Base-by-base conservation (phyloP, 2,329 filamentous ascomycete species). In the Beauveria bassiana region DNA sequence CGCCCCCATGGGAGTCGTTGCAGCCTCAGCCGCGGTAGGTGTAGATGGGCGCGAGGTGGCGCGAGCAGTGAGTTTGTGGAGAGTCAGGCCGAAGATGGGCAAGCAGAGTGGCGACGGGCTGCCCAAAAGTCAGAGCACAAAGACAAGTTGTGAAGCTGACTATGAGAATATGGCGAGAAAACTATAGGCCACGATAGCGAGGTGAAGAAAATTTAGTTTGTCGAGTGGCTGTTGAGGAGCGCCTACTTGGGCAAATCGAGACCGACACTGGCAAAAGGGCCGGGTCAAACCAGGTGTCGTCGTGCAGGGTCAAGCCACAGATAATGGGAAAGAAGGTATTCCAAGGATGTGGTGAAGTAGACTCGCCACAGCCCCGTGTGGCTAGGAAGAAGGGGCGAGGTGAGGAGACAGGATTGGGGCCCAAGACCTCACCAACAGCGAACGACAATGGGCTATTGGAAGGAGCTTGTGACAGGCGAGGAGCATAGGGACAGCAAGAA, bases 341-440 rank as follows among this genome's bases (percentile, higher is more conserved):
- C 34, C 47, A n/a, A 52, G 8, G 40, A 38, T 24, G 38, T 8
- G 46, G 26, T 46, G 18, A n/a, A 47, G 22, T 20, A 8, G 42
- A 49, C 59, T 61, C 43, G 59, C 59, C 59, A 61, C 59, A 61
- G 59, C 59, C 59, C 51, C 50, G 24, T 53, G 59, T 61, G 59
- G 59, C 59, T 61, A 54, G 38, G 20, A 43, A 54, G 49, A 61
- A 49, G 51, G 46, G 50, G 14, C 20, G 51, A 26, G 14, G 16
- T 3, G 16, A 42, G 50, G 8, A 45, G 47, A 45, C 24, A 46
- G 8, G 40, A 46, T 53, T 53, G 58, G 58, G 49, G 58, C 58
- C 26, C 24, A 20, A 34, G 40, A 60, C 40, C n/a, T 60, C 58
- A 22, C 20, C 49, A 40, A 60, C 42, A 53, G 24, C 16, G 24